Evolutionary conservation across 2,329 filamentous ascomycete species (phyloP).

Genomic region (Dothideomycetes sp.): DNA sequence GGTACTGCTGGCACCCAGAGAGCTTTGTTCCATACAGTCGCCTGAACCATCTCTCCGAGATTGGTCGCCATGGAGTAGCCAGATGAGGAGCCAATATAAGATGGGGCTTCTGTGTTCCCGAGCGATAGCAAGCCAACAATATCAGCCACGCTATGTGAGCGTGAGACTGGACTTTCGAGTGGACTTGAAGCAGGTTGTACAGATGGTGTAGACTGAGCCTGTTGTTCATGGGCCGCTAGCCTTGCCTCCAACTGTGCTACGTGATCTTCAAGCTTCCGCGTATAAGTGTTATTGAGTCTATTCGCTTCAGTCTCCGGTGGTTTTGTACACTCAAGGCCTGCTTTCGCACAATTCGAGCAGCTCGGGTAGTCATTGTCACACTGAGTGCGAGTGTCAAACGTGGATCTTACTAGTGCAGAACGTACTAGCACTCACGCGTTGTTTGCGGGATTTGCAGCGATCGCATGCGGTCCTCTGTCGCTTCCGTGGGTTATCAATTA

Average conservation of each 20-base stretch:
- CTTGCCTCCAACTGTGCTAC: not conserved
- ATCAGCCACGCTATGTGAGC: not conserved
- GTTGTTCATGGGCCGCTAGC: not conserved
- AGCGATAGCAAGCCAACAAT: constrained; percentile 1
- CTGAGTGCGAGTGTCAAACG: not conserved
- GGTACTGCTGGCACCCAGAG: not conserved
- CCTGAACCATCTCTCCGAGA: constrained; percentile 1
- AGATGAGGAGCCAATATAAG: constrained; percentile 1
- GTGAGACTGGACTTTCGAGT: not conserved
- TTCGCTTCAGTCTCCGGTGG: not conserved
- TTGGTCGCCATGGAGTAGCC: constrained; percentile 1
- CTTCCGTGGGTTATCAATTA: too few relatives aligned
- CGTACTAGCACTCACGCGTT: not conserved
- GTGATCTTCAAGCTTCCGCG: constrained; percentile 1
- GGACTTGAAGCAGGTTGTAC: not conserved
- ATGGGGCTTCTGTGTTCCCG: not conserved
- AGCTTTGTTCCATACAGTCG: constrained; percentile 4
- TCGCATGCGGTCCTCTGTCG: constrained; percentile 3
- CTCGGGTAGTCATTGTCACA: constrained; percentile 2
- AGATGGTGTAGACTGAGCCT: not conserved
- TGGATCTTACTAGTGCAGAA: not conserved
- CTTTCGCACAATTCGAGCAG: constrained; percentile 2
- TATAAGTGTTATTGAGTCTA: not conserved
- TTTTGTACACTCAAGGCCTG: not conserved
- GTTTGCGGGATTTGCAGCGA: constrained; percentile 2